These are phyloP conservation scores for Helotiales sp. DNA, from an alignment of 2,329 filamentous ascomycete genomes.

Conservation along the genomic window DNA sequence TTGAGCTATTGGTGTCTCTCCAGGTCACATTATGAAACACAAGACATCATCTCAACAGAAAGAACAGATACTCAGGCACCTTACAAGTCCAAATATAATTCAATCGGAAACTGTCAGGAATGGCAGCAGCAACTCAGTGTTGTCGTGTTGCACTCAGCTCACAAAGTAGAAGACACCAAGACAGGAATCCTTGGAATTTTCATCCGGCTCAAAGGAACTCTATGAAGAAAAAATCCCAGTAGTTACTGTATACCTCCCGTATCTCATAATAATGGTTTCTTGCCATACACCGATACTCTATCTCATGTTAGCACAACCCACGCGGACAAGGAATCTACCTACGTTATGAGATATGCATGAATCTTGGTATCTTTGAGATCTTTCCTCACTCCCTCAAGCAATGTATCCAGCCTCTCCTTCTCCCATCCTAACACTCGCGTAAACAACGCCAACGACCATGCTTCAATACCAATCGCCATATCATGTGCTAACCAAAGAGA, in stretches of 20 bases:
- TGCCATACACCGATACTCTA: not conserved
- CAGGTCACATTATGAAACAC: too few species aligned
- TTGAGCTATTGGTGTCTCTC: too few species aligned
- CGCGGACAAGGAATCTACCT: not conserved
- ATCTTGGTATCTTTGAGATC: slow-evolving; percentile 19
- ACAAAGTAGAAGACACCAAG: too few species aligned
- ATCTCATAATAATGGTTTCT: not conserved
- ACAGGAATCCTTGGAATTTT: not conserved
- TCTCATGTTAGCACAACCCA: not conserved
- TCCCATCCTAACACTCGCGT: slow-evolving; percentile 24
- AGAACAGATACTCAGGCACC: too few species aligned
- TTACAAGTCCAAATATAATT: too few species aligned
- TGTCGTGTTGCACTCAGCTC: too few species aligned
- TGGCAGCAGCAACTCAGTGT: too few species aligned
- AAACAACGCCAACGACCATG: slow-evolving; percentile 20
- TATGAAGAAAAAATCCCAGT: too few species aligned
- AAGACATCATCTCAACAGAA: too few species aligned
- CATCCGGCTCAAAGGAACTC: too few species aligned
- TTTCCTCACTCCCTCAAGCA: slow-evolving; percentile 22
- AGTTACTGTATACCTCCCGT: too few species aligned
- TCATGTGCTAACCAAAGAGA: slow-evolving; percentile 25
- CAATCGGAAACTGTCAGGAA: too few species aligned
- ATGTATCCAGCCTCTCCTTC: slow-evolving; percentile 21
- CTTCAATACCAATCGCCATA: slow-evolving; percentile 20
- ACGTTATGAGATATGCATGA: slow-evolving; percentile 23